Conservation (phyloP, 2,329 filamentous ascomycete species). For the Xylariaceae sp. region DNA sequence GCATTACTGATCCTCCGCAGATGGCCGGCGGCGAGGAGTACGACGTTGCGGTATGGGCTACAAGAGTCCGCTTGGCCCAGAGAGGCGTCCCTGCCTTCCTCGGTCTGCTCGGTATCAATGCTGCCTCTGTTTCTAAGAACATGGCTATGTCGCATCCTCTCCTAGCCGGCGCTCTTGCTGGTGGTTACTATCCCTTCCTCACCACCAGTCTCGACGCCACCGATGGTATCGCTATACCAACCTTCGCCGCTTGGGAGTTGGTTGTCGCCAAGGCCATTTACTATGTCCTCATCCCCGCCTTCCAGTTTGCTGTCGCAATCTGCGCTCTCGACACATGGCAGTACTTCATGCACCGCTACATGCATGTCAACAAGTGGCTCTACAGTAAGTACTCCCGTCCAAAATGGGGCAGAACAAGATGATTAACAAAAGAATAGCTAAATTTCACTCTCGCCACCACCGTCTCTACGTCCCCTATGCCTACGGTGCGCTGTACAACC, state of each 20-base stretch:
- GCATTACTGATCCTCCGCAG: constrained; percentile 68
- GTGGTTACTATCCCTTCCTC: constrained; percentile 75
- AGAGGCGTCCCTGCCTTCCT: constrained; percentile 71
- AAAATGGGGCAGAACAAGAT: constrained; percentile 37
- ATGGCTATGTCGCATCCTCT: constrained; percentile 67
- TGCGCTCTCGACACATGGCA: constrained; percentile 92
- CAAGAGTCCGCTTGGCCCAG: constrained; percentile 73
- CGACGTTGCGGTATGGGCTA: constrained; percentile 87
- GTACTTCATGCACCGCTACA: constrained; percentile 91
- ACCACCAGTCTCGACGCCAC: constrained; percentile 53
- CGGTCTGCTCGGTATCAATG: constrained; percentile 70
- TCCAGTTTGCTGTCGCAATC: constrained; percentile 75
- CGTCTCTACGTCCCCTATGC: constrained; percentile 96
- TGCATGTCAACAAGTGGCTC: constrained; percentile 97
- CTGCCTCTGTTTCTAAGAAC: constrained; percentile 69
- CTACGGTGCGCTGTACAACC: constrained; percentile 95
- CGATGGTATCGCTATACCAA: constrained; percentile 54
- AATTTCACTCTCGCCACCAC: constrained; percentile 93
- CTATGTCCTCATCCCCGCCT: constrained; percentile 66
- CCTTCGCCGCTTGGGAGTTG: constrained; percentile 83
- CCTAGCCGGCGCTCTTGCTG: constrained; percentile 70
- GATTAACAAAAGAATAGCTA: constrained; percentile 49
- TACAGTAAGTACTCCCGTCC: constrained; percentile 74
- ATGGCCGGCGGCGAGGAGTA: constrained; percentile 75
- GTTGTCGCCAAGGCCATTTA: constrained; percentile 72